Percentiles rank a stretch among this genome's conserved stretches.
phyloP scores from a whole-genome alignment of 768 basidiomycete genomes.

The Trametes gibbosa region DNA sequence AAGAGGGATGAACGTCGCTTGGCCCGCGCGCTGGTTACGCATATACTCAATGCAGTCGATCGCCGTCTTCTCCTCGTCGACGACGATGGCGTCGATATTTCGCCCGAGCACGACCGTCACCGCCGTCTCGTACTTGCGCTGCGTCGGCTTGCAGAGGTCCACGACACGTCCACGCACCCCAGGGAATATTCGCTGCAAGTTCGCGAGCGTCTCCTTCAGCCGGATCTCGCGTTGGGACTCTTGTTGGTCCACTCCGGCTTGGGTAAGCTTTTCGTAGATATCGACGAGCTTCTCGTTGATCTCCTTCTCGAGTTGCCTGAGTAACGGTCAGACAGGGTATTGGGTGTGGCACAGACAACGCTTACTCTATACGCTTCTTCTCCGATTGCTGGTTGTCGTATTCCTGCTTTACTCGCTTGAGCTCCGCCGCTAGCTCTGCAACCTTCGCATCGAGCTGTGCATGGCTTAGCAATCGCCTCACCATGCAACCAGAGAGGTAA shows the following conservation, averaged over 20 bases:
- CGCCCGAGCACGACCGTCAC: constrained; percentile 91
- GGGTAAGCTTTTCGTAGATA: constrained; percentile 78
- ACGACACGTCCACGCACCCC: constrained; percentile 91
- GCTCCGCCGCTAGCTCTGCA: constrained; percentile 51
- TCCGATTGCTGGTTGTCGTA: constrained; percentile 86
- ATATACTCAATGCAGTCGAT: constrained; percentile 99
- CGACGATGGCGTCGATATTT: constrained; percentile 93
- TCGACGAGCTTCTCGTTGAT: constrained; percentile 88
- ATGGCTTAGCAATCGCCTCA: background rate
- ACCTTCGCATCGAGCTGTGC: constrained; percentile 61
- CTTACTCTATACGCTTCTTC: constrained; percentile 73
- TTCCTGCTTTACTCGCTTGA: constrained; percentile 69
- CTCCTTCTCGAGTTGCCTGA: constrained; percentile 86
- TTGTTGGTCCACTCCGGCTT: constrained; percentile 85
- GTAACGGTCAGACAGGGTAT: background rate
- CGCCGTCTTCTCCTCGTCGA: constrained; percentile 95
- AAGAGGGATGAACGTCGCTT: constrained; percentile 98
- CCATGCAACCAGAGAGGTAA: background rate
- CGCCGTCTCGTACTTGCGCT: constrained; percentile 87
- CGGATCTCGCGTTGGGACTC: constrained; percentile 82
- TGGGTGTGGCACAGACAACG: background rate
- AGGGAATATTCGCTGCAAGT: constrained; percentile 86
- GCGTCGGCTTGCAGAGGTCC: constrained; percentile 93
- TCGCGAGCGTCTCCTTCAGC: constrained; percentile 83
- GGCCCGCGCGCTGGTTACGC: constrained; percentile 91